Percentiles rank a stretch among this genome's conserved stretches.
Conservation (phyloP, 202 grass and related monocot genomes). For the Dendrocalamus latiflorus region DNA sequence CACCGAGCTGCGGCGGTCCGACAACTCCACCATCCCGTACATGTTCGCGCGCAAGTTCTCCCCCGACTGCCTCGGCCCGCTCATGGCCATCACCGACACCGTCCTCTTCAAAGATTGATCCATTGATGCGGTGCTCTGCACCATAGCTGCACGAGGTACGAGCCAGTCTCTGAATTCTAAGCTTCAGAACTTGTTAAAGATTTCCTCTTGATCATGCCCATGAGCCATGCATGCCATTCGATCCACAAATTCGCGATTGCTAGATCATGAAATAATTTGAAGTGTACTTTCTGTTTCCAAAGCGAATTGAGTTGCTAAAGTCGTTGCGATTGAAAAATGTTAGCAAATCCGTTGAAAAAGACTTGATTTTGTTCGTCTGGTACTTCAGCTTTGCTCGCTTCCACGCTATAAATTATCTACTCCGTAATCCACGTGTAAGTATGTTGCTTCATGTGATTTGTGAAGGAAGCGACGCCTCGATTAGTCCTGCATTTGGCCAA, state of each 20-base stretch:
- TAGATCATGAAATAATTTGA: background rate
- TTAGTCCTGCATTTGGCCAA: background rate
- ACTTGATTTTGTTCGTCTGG: background rate
- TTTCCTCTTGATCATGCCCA: background rate
- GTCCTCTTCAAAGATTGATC: slow-evolving; percentile 65
- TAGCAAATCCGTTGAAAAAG: background rate
- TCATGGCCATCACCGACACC: slow-evolving; percentile 56
- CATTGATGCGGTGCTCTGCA: background rate
- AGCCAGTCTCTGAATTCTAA: background rate
- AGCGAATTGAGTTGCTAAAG: background rate
- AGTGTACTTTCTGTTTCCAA: background rate
- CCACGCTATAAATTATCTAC: background rate
- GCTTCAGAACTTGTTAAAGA: too few relatives aligned
- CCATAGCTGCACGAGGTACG: slow-evolving; percentile 23
- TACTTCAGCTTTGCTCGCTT: background rate
- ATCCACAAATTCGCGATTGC: background rate
- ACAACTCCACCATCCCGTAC: slow-evolving; percentile 21
- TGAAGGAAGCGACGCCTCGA: too few relatives aligned
- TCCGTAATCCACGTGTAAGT: background rate
- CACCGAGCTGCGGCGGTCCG: slow-evolving; percentile 37
- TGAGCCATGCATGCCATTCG: background rate
- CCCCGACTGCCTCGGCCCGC: slow-evolving; percentile 54
- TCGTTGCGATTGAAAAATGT: background rate
- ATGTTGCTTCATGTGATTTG: background rate
- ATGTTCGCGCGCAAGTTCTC: slow-evolving; percentile 92